Percentiles rank a stretch among this genome's conserved stretches.
phyloP scores from a whole-genome alignment of 805 yeast genomes.

The Starmerella cellae region DNA sequence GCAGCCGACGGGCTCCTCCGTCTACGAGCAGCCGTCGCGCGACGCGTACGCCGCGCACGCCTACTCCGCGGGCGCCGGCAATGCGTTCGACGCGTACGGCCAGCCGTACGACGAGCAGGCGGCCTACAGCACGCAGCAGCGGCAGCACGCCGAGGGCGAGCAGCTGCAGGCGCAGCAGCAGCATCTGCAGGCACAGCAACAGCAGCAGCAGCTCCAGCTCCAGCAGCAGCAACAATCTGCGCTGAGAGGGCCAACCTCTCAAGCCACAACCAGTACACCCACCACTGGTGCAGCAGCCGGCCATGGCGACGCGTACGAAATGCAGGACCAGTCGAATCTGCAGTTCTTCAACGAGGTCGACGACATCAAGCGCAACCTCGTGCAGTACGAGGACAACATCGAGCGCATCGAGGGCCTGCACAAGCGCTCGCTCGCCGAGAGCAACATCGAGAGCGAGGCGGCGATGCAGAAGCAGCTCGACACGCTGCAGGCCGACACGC shows the following conservation, averaged over 20 bases:
- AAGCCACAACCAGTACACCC: background rate
- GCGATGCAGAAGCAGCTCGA: constrained; percentile 66
- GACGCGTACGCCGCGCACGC: background rate
- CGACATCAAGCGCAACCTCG: constrained; percentile 52
- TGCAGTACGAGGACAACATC: constrained; percentile 55
- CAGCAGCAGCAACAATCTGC: background rate
- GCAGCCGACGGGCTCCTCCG: background rate
- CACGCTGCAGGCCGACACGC: constrained; percentile 60
- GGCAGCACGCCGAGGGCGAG: background rate
- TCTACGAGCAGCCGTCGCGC: background rate
- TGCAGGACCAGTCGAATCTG: constrained; percentile 33
- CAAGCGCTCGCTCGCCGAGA: constrained; percentile 55
- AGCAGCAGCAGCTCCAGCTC: background rate
- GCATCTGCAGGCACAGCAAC: background rate
- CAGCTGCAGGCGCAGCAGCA: background rate
- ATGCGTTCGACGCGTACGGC: background rate
- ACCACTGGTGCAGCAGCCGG: background rate
- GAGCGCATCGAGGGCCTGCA: constrained; percentile 60
- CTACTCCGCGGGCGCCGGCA: background rate
- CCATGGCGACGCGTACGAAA: constrained; percentile 17
- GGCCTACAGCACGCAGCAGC: background rate
- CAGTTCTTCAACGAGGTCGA: constrained; percentile 58
- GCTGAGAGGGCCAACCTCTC: too few relatives aligned
- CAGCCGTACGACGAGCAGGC: background rate
- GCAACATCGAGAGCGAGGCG: constrained; percentile 55